Conservation (phyloP, 306 rosid species). For the Quercus glauca region DNA sequence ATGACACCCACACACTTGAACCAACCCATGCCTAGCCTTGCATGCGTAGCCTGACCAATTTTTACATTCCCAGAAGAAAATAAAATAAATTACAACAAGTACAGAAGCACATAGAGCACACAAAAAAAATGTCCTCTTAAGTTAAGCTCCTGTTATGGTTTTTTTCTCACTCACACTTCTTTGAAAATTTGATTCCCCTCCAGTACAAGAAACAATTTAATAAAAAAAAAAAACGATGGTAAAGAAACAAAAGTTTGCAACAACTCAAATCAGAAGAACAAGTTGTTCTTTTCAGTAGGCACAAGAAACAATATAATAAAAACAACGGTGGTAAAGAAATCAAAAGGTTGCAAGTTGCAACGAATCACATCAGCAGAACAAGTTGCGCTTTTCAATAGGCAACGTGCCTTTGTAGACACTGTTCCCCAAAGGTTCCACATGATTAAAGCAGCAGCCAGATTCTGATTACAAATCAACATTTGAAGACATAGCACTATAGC, state of each 20-base stretch:
- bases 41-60: not conserved
- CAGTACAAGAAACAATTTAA: not conserved
- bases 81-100: not conserved
- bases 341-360: not conserved
- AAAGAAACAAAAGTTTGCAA: not conserved
- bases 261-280: not conserved
- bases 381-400: not conserved
- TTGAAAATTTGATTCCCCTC: no score
- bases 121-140: not conserved
- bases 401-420: not conserved
- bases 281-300: not conserved
- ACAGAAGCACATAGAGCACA: not conserved
- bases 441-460: not conserved
- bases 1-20: not conserved
- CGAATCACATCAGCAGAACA: not conserved
- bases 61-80: not conserved
- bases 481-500: not conserved
- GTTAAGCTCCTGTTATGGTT: not conserved
- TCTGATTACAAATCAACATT: not conserved
- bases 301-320: not conserved
- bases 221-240: not conserved
- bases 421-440: not conserved
- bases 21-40: not conserved
- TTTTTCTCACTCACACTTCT: not conserved
- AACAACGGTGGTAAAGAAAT: not conserved